A percentile compares a stretch with the other conserved stretches of the same genome.
Conservation (phyloP, 2,329 filamentous ascomycete species). For the Aureobasidium mangrovei region DNA sequence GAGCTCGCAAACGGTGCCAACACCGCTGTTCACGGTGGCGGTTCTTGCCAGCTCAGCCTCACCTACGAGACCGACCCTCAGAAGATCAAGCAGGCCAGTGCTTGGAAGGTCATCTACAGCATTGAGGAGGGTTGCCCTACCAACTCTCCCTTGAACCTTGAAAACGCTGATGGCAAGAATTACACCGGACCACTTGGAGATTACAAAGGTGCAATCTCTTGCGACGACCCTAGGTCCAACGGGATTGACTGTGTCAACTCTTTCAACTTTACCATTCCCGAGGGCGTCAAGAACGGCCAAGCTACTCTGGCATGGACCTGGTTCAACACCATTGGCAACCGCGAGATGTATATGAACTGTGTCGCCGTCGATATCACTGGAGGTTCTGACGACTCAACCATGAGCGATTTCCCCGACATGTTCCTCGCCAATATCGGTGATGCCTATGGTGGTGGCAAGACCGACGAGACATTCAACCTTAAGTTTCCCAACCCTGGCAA, state of each 20-base stretch:
- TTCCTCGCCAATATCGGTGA: constrained; percentile 60
- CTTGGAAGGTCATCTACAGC: constrained; percentile 85
- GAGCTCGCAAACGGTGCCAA: constrained; percentile 42
- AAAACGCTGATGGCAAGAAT: constrained; percentile 25
- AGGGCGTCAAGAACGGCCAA: constrained; percentile 62
- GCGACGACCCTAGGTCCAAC: constrained; percentile 22
- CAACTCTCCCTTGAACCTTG: constrained; percentile 49
- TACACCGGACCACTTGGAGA: constrained; percentile 5
- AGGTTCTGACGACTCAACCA: constrained; percentile 44
- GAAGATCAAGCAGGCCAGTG: constrained; percentile 43
- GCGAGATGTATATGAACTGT: constrained; percentile 98
- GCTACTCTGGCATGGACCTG: constrained; percentile 87
- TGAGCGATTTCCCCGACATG: constrained; percentile 61
- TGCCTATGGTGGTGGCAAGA: constrained; percentile 39
- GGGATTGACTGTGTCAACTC: constrained; percentile 33
- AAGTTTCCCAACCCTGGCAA: constrained; percentile 60
- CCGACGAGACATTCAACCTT: constrained; percentile 47
- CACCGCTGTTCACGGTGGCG: constrained; percentile 75
- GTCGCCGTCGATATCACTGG: constrained; percentile 60
- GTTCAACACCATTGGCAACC: constrained; percentile 87
- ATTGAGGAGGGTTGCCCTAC: constrained; percentile 80
- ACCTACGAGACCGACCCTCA: constrained; percentile 67
- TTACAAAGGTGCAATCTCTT: constrained; percentile 29
- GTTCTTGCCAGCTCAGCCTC: constrained; percentile 82
- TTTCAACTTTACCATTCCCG: constrained; percentile 65